Percentiles rank a stretch among this genome's conserved stretches.
These are phyloP conservation scores for Backusella liffmaniae DNA, from an alignment of 192 early-diverging fungal species.

Conservation along the genomic window DNA sequence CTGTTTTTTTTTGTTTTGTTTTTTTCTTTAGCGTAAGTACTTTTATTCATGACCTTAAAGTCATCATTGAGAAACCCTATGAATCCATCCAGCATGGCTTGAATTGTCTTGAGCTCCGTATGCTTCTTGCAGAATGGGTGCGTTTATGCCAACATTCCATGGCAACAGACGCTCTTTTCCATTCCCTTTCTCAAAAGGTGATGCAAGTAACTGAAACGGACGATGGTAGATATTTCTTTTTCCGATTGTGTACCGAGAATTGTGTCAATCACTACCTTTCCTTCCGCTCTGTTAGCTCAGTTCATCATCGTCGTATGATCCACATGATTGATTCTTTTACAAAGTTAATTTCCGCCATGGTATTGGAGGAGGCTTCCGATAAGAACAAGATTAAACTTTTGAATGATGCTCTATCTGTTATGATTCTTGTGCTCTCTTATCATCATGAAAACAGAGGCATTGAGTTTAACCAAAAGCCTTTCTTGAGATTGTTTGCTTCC, in stretches of 20 bases:
- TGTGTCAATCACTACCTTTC: conserved; percentile 74
- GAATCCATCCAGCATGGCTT: conserved; percentile 25
- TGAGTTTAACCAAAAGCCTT: conserved; percentile 87
- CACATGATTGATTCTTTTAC: conserved; percentile 90
- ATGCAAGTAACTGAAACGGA: conserved; percentile 59
- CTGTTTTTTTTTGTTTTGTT: neutral
- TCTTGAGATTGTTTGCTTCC: conserved; percentile 85
- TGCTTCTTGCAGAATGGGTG: conserved; percentile 81
- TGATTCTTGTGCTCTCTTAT: conserved; percentile 81
- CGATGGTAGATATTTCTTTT: conserved; percentile 83
- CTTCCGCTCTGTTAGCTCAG: conserved; percentile 40
- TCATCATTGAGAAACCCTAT: conserved; percentile 18
- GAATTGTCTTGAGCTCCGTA: conserved; percentile 44
- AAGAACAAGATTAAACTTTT: conserved; percentile 63
- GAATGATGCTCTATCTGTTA: conserved; percentile 82
- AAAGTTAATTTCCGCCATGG: conserved; percentile 76
- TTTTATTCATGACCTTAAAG: conserved; percentile 22
- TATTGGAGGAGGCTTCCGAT: conserved; percentile 51
- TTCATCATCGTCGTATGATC: conserved; percentile 51
- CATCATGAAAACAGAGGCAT: conserved; percentile 73
- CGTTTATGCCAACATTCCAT: conserved; percentile 66
- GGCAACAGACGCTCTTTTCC: conserved; percentile 68
- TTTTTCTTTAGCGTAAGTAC: conserved; percentile 34
- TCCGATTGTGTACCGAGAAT: conserved; percentile 84
- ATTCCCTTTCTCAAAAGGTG: conserved; percentile 51